Base-by-base conservation (phyloP, 2,329 filamentous ascomycete species). In the Curvularia sp. region DNA sequence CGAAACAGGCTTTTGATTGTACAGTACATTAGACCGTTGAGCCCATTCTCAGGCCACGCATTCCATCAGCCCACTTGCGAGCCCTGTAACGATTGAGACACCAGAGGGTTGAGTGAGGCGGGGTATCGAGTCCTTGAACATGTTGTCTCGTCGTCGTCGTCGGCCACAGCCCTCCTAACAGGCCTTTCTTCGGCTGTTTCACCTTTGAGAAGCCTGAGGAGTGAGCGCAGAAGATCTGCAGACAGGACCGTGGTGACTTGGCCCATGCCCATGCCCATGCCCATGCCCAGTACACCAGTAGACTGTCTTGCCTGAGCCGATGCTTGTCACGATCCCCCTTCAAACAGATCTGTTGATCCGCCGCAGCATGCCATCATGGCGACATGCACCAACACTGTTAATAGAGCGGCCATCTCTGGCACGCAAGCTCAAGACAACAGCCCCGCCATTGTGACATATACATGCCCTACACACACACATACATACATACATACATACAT, bases 141-240 rank as follows among this genome's bases (percentile, higher is more conserved):
- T 54, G 53, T 65, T 50, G 55, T 59, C 57, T 65, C 12, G 39
- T 45, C 3, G 43, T 46, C 43, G 43, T 30, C 15, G 43, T 18
- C 43, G 27, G 27, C n/a, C 27, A 28, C 27, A 18, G 43, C 9
- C 57, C 56, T 55, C 57, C 32, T 36, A 50, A 53, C 58, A 43
- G 65, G 60, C 52, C 63, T 61, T 49, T 62, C 51, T 60, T 65
- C 65, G 70, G 66, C 60, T 70, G 70, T 73, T 71, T 73, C 70
- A 72, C 52, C 46, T 25, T 54, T 53, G 50, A 53, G 51, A 51
- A n/a, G 57, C 58, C 59, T 59, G 59, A 61, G 46, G 54, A 57
- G 59, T 55, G 30, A 34, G 30, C 12, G 12, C n/a, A n/a, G 61
- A 65, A 61, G 69, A 71, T 70, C 62, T 59, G 61, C 60, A 63